Evolutionary conservation across 108 stramenopile genomes (phyloP), one percentile per base, ranked within the genome.

Genomic region (Nannochloropsis gaditana): DNA sequence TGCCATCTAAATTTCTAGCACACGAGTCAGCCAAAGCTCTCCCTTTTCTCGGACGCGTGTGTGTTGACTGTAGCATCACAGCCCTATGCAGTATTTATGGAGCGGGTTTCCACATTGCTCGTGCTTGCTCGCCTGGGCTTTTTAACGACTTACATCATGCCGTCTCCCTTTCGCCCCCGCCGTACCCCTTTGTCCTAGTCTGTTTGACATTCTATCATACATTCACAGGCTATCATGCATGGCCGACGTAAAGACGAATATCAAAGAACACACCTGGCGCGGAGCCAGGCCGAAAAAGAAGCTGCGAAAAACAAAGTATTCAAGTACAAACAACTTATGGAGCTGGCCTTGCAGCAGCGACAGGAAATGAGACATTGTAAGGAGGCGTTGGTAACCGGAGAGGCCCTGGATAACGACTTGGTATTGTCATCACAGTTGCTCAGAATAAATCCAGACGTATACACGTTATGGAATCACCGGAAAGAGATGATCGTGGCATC

Each of bases 381-480:
- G 11, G 11, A 41, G 21, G n/a, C 17, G 15, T 11, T 84, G 50
- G 79, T 11, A 79, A 79, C 80, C 80, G 79, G 43, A 15, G 43
- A 90, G 82, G 84, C 85, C 47, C 90, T 90, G 42, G 88, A 84
- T 43, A 87, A 91, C 80, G 90, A 93, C 42, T 82, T 95, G 82
- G 81, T 85, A 43, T 85, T 98, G 43, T 85, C 93, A 2, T 94
- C 93, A 82, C 96, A 96, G 89, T 89, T 96, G 41, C 85, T 97
- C 31, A 84, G 89, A 81, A 92, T 96, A 19, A 97, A 98, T 87
- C 96, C 98, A 3, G 97, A 98, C 92, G 95, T 95, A 83, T 91
- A 92, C 44, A 90, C 96, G 87, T 91, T 99, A 79, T 99, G 98
- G 98, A 99, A 98, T 90, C 90, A 93, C 83, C 95, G 98, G 15